phyloP scores from a whole-genome alignment of 371 early-diverging fungal genomes.

The Actinomucor elegans region DNA sequence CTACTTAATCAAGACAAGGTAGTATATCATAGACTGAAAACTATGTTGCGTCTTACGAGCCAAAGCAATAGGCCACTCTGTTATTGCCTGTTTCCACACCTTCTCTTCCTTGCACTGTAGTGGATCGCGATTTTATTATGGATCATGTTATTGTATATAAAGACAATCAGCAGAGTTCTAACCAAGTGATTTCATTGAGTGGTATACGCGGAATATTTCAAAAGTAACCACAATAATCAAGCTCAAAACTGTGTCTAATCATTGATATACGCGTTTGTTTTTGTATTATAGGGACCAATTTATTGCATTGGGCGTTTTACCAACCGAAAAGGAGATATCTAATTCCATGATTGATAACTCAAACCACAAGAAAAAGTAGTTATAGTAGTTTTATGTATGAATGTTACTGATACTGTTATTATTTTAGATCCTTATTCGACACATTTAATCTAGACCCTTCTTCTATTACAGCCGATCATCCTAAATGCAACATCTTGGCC shows the following conservation, averaged over 20 bases:
- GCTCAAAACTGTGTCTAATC: no score
- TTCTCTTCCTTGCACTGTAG: constrained; percentile 39
- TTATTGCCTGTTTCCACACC: constrained; percentile 50
- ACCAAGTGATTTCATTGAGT: constrained; percentile 38
- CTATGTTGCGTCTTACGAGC: no score
- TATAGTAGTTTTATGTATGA: no score
- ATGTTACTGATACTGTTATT: no score
- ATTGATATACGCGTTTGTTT: neutral
- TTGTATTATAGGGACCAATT: constrained; percentile 17
- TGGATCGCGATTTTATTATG: constrained; percentile 50
- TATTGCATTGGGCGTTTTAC: constrained; percentile 27
- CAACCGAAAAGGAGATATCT: constrained; percentile 25
- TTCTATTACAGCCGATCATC: constrained; percentile 33
- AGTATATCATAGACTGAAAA: no score
- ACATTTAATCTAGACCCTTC: constrained; percentile 27
- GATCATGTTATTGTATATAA: constrained; percentile 39
- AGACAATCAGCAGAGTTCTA: constrained; percentile 22
- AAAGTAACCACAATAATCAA: constrained; percentile 35
- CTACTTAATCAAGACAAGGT: constrained; percentile 32
- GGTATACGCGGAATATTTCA: constrained; percentile 47
- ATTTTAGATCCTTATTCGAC: constrained; percentile 32
- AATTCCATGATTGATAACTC: neutral
- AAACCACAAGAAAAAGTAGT: constrained; percentile 24
- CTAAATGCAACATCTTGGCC: constrained; percentile 42
- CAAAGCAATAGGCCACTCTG: constrained; percentile 37